Evolutionary conservation across 106 monocot genomes (phyloP).

Genomic region (Narthecium ossifragum): DNA sequence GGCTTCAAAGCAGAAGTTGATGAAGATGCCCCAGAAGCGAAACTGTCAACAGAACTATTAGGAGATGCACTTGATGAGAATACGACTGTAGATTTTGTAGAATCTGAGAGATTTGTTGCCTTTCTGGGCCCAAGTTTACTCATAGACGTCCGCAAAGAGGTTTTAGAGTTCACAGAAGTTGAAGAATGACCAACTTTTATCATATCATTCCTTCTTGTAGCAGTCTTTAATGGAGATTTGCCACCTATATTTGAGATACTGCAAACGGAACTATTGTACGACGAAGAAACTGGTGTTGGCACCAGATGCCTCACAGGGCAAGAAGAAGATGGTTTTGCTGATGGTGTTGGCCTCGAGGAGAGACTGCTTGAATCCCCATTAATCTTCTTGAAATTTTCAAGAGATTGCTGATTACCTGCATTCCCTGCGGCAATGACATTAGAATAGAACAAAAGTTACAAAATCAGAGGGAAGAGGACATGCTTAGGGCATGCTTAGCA

Average conservation of each 20-base stretch:
- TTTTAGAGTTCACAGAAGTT: neutral
- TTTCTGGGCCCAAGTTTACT: slow-evolving; percentile 1
- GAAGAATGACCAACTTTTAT: slow-evolving; percentile 8
- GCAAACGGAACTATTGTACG: neutral
- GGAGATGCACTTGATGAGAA: slow-evolving; percentile 26
- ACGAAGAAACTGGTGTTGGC: neutral
- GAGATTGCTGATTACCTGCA: slow-evolving; percentile 14
- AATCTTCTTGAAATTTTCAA: slow-evolving; percentile 10
- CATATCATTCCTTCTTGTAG: slow-evolving; percentile 7
- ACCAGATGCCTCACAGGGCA: neutral
- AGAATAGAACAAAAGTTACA: neutral
- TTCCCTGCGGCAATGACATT: slow-evolving; percentile 12
- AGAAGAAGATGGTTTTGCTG: neutral
- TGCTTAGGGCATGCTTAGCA: neutral
- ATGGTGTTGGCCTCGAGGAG: slow-evolving; percentile 3
- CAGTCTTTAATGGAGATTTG: slow-evolving; percentile 10
- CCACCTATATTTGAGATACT: neutral
- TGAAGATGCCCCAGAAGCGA: slow-evolving; percentile 27
- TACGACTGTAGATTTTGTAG: neutral
- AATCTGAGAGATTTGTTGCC: neutral
- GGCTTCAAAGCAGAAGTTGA: slow-evolving; percentile 16
- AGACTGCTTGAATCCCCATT: neutral
- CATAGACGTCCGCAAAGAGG: slow-evolving; percentile 11
- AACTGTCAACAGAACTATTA: slow-evolving; percentile 40
- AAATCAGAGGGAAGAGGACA: neutral